phyloP scores from a whole-genome alignment of 1,284 basidiomycete species.

The Fomes fomentarius region DNA sequence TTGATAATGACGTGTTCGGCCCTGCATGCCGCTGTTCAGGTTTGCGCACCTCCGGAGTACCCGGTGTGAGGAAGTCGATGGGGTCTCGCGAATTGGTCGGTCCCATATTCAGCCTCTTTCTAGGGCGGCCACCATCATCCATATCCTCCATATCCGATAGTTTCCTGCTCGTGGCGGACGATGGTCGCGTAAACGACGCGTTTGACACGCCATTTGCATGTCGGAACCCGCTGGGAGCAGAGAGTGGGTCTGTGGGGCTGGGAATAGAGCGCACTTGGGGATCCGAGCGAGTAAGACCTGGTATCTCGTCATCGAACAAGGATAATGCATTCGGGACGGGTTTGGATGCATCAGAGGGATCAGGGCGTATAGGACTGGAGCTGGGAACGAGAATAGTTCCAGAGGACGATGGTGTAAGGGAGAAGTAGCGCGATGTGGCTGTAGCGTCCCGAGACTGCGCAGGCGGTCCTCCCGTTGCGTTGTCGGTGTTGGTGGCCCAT shows the following conservation, averaged over 20 bases:
- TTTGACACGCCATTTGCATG: conserved; percentile 43
- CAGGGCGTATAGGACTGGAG: conserved; percentile 63
- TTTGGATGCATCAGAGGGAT: conserved; percentile 44
- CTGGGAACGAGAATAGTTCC: conserved; percentile 72
- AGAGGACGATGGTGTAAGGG: conserved; percentile 38
- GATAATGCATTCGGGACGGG: conserved; percentile 40
- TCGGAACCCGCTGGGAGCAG: conserved; percentile 61
- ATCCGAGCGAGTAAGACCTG: conserved; percentile 40
- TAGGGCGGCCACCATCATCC: conserved; percentile 62
- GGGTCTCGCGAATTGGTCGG: conserved; percentile 40
- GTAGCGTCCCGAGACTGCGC: conserved; percentile 62
- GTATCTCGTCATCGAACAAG: conserved; percentile 41
- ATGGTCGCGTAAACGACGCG: conserved; percentile 52
- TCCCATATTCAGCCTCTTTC: conserved; percentile 66
- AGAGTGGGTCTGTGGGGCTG: conserved; percentile 55
- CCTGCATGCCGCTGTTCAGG: conserved; percentile 52
- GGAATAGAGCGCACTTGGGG: conserved; percentile 39
- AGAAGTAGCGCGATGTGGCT: conserved; percentile 46
- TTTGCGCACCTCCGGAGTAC: conserved; percentile 59
- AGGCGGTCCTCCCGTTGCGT: conserved; percentile 37
- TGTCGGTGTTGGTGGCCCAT: conserved; percentile 17
- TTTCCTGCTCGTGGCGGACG: conserved; percentile 37
- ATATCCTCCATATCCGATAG: conserved; percentile 40
- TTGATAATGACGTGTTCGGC: conserved; percentile 42
- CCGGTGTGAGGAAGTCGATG: conserved; percentile 47